phyloP scores from a whole-genome alignment of 2,329 filamentous ascomycete species.

The Aureobasidium sp. region DNA sequence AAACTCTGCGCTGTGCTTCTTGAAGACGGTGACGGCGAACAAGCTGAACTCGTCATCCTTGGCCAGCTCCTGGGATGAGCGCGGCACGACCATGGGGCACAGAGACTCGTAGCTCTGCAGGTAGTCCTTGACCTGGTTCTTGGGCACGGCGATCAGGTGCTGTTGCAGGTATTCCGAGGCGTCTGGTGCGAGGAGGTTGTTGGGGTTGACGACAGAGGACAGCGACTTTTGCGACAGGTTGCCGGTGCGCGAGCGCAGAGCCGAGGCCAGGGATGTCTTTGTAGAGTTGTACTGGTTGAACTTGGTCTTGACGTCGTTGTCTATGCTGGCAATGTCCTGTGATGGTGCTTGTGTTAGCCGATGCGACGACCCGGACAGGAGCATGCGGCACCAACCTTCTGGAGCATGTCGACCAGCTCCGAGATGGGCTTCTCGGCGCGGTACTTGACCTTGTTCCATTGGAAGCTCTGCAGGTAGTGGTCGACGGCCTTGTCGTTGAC shows the following conservation, averaged over 20 bases:
- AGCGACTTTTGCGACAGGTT: slow-evolving; percentile 93
- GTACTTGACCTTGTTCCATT: slow-evolving; percentile 98
- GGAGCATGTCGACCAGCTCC: slow-evolving; percentile 77
- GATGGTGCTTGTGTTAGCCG: neutral
- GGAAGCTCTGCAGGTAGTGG: slow-evolving; percentile 79
- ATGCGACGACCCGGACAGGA: neutral
- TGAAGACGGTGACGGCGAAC: slow-evolving; percentile 85
- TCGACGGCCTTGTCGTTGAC: slow-evolving; percentile 97
- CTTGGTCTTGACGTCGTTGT: slow-evolving; percentile 92
- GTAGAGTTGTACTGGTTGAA: slow-evolving; percentile 89
- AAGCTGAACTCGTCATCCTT: slow-evolving; percentile 84
- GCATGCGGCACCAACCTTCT: slow-evolving; percentile 53
- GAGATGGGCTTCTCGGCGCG: slow-evolving; percentile 81
- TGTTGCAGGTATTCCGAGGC: slow-evolving; percentile 90
- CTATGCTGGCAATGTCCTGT: slow-evolving; percentile 80
- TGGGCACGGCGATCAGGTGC: slow-evolving; percentile 82
- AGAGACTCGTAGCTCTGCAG: slow-evolving; percentile 81
- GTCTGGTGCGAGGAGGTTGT: slow-evolving; percentile 65
- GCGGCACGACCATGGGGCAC: slow-evolving; percentile 79
- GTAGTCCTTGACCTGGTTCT: slow-evolving; percentile 75
- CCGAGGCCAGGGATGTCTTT: slow-evolving; percentile 70
- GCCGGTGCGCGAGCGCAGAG: slow-evolving; percentile 84
- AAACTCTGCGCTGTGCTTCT: slow-evolving; percentile 82
- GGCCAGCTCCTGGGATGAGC: slow-evolving; percentile 70
- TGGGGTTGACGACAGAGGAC: slow-evolving; percentile 74